Base-by-base conservation (phyloP, 352 stramenopile genomes). In the Phytopythium oedochilum region DNA sequence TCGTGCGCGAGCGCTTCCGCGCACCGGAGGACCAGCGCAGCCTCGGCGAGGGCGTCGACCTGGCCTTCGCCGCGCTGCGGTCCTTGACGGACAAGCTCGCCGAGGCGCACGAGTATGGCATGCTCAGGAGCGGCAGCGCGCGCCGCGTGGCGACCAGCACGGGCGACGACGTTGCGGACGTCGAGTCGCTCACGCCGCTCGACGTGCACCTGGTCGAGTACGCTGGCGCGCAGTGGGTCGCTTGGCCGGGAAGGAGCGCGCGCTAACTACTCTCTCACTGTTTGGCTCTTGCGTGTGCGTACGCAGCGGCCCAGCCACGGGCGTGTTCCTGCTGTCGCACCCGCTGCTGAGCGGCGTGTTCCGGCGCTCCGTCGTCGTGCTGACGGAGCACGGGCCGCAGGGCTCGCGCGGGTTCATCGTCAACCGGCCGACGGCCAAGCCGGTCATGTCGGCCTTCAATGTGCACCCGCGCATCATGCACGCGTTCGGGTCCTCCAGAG, bases 351-450 rank as follows among this genome's bases (percentile, higher is more conserved):
- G 73, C 54, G 78, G 77, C 11, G 67, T 81, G n/a, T 94, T 94
- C 59, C 75, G 66, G 52, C 80, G 82, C 5, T 73, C 78, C 25
- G 84, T 94, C 53, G 73, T 94, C 39, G 56, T 92, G 26, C 60
- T 94, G 7, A 92, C 83, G 1, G 70, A 88, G 38, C 82, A 94
- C 64, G 79, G 61, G 32, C 39, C 28, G 8, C 61, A 82, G 17
- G 75, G 74, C 20, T 84, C 80, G 25, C 78, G 75, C 36, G 84
- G 84, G 0, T 88, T 87, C 40, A 91, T 94, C 29, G 71, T 94
- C 31, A 94, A 92, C 56, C 73, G 78, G 35, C 52, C 75, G 42
- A 74, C 68, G 32, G 64, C 76, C 20, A 81, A 76, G n/a, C 63
- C 73, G 44, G 61, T 91, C 22, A 69, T 71, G 49, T 73, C 73